Base-by-base conservation (phyloP, 805 yeast genomes). In the Ogataea trehaloabstinens region DNA sequence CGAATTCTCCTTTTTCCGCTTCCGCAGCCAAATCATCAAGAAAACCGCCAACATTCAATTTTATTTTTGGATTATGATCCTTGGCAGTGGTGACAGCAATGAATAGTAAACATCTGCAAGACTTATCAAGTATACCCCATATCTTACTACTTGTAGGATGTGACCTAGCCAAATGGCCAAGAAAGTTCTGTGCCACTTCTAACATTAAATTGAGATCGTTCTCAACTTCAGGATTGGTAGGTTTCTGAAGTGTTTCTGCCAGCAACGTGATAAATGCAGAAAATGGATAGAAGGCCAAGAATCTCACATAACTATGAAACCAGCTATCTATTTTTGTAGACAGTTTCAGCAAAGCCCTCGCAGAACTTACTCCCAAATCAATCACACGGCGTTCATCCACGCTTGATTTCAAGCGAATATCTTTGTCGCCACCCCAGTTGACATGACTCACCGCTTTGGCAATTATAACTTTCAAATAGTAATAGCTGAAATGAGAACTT, bases 211-310 rank as follows among this genome's bases (percentile, higher is more conserved):
- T 32, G 8, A 62, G 37, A 41, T 63, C 64, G 6, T 37, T 31
- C n/a, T 41, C 37, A 6, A 49, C 45, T 3, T 35, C 42, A 3
- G 38, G 40, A 13, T 30, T 21, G 1, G 33, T 35, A 8, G 56
- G 52, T 15, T 38, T 41, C 24, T 55, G 53, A 8, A 64, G 27
- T 29, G 53, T 48, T 13, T 49, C 52, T 10, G 59, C 56, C 40
- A 56, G 46, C 12, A 64, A 35, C 1, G 61, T 44, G 24, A 64
- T 39, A 35, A 51, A 59, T 3, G 66, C 61, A 44, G 58, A 45
- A 31, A 64, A 55, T 13, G 66, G 60, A 37, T 53, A 62, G 41
- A 53, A 61, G 3, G 51, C 30, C 22, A 49, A 45, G 32, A 53
- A 55, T 21, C 46, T 46, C 4, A 51, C 43, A 35, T 44, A 54